phyloP scores from a whole-genome alignment of 1,284 basidiomycete species.

The Sutorius eximius region DNA sequence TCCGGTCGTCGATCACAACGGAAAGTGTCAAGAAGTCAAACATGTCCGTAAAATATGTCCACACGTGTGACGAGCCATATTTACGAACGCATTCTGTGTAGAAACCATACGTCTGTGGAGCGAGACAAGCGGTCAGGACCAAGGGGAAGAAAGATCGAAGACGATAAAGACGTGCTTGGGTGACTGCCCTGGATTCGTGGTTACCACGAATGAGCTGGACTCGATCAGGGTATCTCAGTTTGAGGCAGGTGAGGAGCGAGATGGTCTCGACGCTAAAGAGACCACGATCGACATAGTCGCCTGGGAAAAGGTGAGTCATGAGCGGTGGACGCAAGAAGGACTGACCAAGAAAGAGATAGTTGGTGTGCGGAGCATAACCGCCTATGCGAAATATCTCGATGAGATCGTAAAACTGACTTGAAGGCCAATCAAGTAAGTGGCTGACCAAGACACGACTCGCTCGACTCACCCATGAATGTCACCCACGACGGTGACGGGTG shows the following conservation, averaged over 20 bases:
- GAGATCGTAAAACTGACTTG: constrained; percentile 98
- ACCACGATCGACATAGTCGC: constrained; percentile 97
- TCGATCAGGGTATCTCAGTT: constrained; percentile 94
- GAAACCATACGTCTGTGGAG: constrained; percentile 91
- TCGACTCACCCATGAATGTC: constrained; percentile 94
- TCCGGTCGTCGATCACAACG: constrained; percentile 97
- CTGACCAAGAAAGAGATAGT: constrained; percentile 95
- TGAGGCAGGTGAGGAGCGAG: constrained; percentile 94
- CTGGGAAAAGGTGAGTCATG: constrained; percentile 41
- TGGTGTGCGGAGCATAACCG: constrained; percentile 93
- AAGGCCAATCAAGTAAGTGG: constrained; percentile 33
- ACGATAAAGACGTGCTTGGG: constrained; percentile 69
- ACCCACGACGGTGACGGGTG: constrained; percentile 98
- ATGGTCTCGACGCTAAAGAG: constrained; percentile 99
- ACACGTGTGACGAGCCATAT: constrained; percentile 94
- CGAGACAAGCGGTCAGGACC: constrained; percentile 14
- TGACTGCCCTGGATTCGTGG: constrained; percentile 97
- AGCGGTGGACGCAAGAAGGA: constrained; percentile 6
- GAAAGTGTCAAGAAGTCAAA: constrained; percentile 98
- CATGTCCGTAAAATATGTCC: constrained; percentile 99
- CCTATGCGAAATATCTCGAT: constrained; percentile 99
- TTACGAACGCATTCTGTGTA: constrained; percentile 98
- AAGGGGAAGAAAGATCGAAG: constrained; percentile 18
- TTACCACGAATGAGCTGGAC: constrained; percentile 98
- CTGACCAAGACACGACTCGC: constrained; percentile 8